Percentiles rank a stretch among this genome's conserved stretches.
Evolutionary conservation across 2,329 filamentous ascomycete genomes (phyloP).

Genomic region (Drechslerella dactyloides): DNA sequence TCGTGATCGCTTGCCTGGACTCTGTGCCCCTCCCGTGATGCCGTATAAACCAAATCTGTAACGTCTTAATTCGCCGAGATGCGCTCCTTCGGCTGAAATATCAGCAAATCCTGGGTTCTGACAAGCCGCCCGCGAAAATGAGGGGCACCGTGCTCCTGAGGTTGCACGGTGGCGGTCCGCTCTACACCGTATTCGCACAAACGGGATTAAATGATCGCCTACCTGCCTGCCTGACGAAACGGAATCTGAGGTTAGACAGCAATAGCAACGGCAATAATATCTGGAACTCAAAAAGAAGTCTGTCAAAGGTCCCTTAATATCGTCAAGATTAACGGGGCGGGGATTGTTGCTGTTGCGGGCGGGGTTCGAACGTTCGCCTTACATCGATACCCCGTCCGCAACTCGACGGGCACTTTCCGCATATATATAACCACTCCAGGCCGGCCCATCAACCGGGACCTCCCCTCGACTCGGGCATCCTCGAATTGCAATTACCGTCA

Average conservation of each 20-base stretch:
- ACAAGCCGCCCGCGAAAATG: slow-evolving; percentile 19
- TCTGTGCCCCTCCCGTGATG: slow-evolving; percentile 13
- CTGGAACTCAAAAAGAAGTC: slow-evolving; percentile 11
- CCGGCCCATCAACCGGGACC: neutral
- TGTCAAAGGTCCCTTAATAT: slow-evolving; percentile 20
- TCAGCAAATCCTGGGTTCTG: slow-evolving; percentile 37
- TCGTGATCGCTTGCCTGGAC: slow-evolving; percentile 41
- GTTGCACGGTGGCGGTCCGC: neutral
- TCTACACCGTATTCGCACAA: neutral
- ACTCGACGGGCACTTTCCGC: slow-evolving; percentile 29
- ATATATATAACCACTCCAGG: slow-evolving; percentile 2
- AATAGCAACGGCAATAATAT: slow-evolving; percentile 18
- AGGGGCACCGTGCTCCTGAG: slow-evolving; percentile 21
- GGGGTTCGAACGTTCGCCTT: slow-evolving; percentile 34
- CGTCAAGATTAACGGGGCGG: neutral
- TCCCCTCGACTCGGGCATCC: neutral
- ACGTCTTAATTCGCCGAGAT: slow-evolving; percentile 48
- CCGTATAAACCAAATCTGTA: slow-evolving; percentile 17
- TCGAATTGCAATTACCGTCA: neutral
- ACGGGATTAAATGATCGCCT: slow-evolving; percentile 13
- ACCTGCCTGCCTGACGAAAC: slow-evolving; percentile 21
- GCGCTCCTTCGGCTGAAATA: slow-evolving; percentile 51
- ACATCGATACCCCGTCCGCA: slow-evolving; percentile 11
- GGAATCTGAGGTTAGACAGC: slow-evolving; percentile 17
- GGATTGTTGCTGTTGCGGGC: slow-evolving; percentile 29